phyloP scores from a whole-genome alignment of 495 filamentous ascomycete species.

The Aspergillus homomorphus region DNA sequence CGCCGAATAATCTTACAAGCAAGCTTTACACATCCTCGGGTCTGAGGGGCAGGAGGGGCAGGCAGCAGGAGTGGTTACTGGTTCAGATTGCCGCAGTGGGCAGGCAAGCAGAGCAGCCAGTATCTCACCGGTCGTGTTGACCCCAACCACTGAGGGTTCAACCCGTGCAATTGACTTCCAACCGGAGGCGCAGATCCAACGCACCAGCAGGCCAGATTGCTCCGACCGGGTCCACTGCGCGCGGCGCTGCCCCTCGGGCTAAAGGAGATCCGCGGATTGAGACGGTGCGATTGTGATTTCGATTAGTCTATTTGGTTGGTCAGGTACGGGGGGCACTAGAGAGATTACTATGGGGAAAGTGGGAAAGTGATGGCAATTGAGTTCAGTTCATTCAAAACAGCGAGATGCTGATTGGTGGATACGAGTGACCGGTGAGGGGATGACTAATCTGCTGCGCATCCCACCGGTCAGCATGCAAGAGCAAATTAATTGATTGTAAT shows the following conservation, averaged over 20 bases:
- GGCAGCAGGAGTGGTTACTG: conserved; percentile 1
- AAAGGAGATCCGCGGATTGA: background rate
- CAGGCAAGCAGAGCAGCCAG: too few species aligned
- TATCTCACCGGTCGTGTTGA: conserved; percentile 1
- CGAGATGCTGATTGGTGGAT: background rate
- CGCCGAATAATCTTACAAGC: too few species aligned
- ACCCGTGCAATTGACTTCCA: background rate
- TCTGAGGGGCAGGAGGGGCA: conserved; percentile 5
- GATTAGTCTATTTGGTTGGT: background rate
- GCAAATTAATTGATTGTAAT: too few species aligned
- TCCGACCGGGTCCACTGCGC: background rate
- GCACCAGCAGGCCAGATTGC: background rate
- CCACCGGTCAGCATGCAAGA: too few species aligned
- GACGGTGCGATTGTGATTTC: background rate
- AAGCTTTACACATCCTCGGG: conserved; percentile 8
- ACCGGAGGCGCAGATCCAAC: background rate
- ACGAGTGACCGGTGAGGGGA: background rate
- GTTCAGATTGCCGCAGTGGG: too few species aligned
- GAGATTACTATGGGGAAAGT: background rate
- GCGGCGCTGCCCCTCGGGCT: background rate
- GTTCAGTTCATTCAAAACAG: too few species aligned
- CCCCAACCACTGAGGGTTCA: conserved; percentile 7
- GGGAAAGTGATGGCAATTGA: background rate
- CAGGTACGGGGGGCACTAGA: background rate
- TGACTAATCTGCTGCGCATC: background rate